These are phyloP conservation scores for Arachis stenosperma DNA, from an alignment of 306 rosid species.

Conservation along the genomic window DNA sequence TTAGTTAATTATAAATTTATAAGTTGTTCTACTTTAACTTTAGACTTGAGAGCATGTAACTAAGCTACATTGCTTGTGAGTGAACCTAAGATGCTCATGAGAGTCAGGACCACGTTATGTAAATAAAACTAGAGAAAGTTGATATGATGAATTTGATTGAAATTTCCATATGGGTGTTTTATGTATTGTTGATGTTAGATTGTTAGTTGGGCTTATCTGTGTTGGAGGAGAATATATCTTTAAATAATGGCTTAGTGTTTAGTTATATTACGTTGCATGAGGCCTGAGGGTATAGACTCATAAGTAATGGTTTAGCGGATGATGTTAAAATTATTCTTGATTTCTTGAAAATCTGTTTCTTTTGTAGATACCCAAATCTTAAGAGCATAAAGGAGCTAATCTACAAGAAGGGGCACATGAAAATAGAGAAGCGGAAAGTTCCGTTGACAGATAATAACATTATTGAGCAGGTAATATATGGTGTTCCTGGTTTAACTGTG, in stretches of 20 bases:
- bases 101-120: background rate
- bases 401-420: conserved; percentile 74
- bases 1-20: conserved; percentile 1
- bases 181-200: too few species aligned
- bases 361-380: conserved; percentile 75
- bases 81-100: background rate
- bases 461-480: conserved; percentile 69
- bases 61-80: too few species aligned
- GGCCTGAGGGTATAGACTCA: too few species aligned
- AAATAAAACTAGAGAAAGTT: too few species aligned
- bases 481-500: conserved; percentile 16
- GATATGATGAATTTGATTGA: too few species aligned
- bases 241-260: background rate
- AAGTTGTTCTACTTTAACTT: background rate
- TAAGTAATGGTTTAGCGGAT: too few species aligned
- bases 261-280: background rate
- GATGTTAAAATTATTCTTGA: background rate
- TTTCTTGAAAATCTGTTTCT: conserved; percentile 28
- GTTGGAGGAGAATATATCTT: too few species aligned
- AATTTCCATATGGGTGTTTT: background rate
- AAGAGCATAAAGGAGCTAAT: conserved; percentile 78
- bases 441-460: conserved; percentile 87
- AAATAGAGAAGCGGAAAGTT: conserved; percentile 64
- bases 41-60: background rate
- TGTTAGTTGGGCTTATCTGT: too few species aligned